phyloP scores from a whole-genome alignment of 2,329 filamentous ascomycete genomes.

The Cladophialophora psammophila region DNA sequence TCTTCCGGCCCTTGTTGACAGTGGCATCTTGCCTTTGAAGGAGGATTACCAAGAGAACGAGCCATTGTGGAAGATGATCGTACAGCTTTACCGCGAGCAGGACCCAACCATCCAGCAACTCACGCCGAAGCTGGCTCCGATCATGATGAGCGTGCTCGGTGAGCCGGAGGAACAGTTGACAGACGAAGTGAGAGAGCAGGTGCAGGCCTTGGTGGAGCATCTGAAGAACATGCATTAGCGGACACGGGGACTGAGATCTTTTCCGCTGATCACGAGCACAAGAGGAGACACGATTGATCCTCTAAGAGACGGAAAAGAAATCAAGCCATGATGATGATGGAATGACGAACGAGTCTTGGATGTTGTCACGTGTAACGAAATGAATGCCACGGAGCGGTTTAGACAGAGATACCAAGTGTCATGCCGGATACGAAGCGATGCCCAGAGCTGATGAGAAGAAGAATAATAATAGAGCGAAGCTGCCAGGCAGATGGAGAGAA shows the following conservation, averaged over 20 bases:
- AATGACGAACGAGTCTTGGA: neutral
- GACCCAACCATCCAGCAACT: conserved; percentile 55
- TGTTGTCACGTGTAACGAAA: neutral
- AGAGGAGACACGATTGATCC: neutral
- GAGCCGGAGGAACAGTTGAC: conserved; percentile 56
- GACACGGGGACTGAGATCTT: neutral
- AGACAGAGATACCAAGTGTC: conserved; percentile 5
- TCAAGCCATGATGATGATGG: neutral
- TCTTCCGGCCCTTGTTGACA: conserved; percentile 76
- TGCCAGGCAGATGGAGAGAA: too few species aligned
- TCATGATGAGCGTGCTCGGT: conserved; percentile 57
- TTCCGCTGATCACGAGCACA: neutral
- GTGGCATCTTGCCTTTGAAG: conserved; percentile 75
- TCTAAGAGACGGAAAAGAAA: neutral
- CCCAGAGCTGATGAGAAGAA: neutral
- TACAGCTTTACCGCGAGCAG: conserved; percentile 71
- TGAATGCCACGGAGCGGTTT: conserved; percentile 4
- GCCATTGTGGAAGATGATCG: conserved; percentile 88
- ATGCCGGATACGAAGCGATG: conserved; percentile 5
- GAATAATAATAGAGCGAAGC: neutral
- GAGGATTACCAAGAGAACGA: conserved; percentile 98
- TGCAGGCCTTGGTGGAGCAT: conserved; percentile 58
- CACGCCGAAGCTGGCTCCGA: conserved; percentile 55
- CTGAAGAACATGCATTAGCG: conserved; percentile 46
- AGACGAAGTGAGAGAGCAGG: conserved; percentile 55